These are phyloP conservation scores for Acer negundo DNA, from an alignment of 345 rosid genomes.

Conservation along the genomic window DNA sequence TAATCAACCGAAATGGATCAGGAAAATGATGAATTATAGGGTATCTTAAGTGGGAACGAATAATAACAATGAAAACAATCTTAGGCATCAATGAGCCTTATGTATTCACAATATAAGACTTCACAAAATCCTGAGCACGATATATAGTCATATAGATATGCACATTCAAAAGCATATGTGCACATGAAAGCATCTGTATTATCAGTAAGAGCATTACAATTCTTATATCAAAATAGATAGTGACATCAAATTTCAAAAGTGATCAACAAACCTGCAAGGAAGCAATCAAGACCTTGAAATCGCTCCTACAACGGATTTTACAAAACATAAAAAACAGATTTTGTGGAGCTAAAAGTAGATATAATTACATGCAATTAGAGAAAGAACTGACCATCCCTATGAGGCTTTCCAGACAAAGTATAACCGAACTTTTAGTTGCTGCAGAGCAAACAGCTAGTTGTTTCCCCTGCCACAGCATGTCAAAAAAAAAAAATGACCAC, in stretches of 20 bases:
- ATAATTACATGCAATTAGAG: not conserved
- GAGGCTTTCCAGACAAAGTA: slow-evolving; percentile 88
- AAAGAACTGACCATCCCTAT: slow-evolving; percentile 61
- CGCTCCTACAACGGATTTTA: slow-evolving; percentile 54
- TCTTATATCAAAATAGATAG: not conserved
- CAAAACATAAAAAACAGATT: slow-evolving; percentile 12
- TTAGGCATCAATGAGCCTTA: not conserved
- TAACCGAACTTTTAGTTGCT: slow-evolving; percentile 95
- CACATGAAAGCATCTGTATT: not conserved
- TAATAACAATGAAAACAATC: not conserved
- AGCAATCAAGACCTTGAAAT: slow-evolving; percentile 89
- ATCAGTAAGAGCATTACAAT: not conserved
- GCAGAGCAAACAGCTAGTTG: slow-evolving; percentile 91
- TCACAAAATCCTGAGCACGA: not conserved
- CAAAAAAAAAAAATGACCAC: not conserved
- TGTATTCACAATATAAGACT: not conserved
- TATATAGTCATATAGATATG: not conserved
- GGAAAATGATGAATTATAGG: not conserved
- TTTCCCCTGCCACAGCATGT: slow-evolving; percentile 54
- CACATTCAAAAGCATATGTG: not conserved
- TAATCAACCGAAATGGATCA: not conserved
- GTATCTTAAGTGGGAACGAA: not conserved
- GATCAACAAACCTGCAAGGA: slow-evolving; percentile 70
- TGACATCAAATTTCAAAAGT: slow-evolving; percentile 10
- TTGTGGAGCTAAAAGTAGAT: not conserved